phyloP scores from a whole-genome alignment of 495 filamentous ascomycete species.

The Aspergillus mulundensis region DNA sequence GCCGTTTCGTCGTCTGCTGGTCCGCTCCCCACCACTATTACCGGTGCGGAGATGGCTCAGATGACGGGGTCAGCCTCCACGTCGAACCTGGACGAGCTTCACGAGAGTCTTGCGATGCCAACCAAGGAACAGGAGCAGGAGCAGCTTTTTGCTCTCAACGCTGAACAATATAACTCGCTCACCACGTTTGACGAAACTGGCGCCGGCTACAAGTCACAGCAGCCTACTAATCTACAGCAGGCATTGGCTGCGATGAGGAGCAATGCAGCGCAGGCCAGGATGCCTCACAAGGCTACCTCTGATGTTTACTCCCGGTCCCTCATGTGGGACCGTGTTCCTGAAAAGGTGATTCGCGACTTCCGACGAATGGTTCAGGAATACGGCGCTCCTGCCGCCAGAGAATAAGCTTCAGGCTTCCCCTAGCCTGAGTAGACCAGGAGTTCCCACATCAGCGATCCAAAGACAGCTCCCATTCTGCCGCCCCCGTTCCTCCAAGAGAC shows the following conservation, averaged over 20 bases:
- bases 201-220: conserved; percentile 40
- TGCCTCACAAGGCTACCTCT: conserved; percentile 30
- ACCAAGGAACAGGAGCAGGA: conserved; percentile 85
- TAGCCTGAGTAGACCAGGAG: conserved; percentile 22
- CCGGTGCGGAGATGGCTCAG: conserved; percentile 42
- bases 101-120: conserved; percentile 67
- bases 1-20: conserved; percentile 36
- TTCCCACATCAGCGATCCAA: conserved; percentile 1
- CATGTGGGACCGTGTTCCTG: conserved; percentile 90
- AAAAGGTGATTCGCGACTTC: conserved; percentile 89
- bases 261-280: conserved; percentile 47
- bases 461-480: conserved; percentile 8
- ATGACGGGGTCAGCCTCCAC: conserved; percentile 51
- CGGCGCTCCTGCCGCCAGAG: conserved; percentile 34
- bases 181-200: conserved; percentile 52
- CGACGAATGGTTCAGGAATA: conserved; percentile 74
- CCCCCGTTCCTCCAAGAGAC: conserved; percentile 6
- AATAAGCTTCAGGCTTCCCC: conserved; percentile 31
- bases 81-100: conserved; percentile 70
- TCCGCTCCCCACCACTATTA: conserved; percentile 47
- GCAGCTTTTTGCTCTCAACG: conserved; percentile 79
- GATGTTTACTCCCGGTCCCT: conserved; percentile 91
- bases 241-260: conserved; percentile 75
- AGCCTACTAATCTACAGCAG: conserved; percentile 68
- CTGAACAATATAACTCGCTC: conserved; percentile 85